Base-by-base conservation (phyloP, 345 rosid species). In the Acer campestre region DNA sequence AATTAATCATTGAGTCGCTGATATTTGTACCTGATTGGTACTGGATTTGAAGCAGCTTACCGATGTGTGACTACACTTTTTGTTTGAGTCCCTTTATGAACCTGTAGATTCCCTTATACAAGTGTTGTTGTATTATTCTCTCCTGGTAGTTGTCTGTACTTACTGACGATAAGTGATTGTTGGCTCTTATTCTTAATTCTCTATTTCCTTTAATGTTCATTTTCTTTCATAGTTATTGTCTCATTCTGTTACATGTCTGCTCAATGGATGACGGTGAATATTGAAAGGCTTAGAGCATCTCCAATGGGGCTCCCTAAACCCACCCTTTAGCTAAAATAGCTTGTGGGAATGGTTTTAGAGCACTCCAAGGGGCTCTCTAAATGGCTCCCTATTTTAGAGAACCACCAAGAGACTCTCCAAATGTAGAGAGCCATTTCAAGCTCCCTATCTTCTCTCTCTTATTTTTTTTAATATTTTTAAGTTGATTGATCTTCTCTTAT, bases 1-100 rank as follows among this genome's bases (percentile, higher is more conserved):
- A 3, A 16, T 48, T 17, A n/a, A 38, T 18, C 14, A 35, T 17
- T 13, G 13, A 38, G 40, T 72, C 53, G 40, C 12, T 58, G 53
- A 20, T 35, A 38, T 38, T 6, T 18, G 20, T 61, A 14, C 27
- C 42, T 73, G 59, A 40, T 59, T 56, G 51, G 23, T 14, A 38
- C 14, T 61, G 53, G 53, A 59, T 59, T 73, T 73, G 51, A 35
- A 42, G 38, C 55, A 70, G 62, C 25, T 56, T 71, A 10, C 9
- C 8, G 0, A 11, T 71, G 49, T 27, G 42, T 14, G 35, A 14
- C 20, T 46, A 20, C 16, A 18, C 40, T 29, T 23, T 70, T 51
- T 51, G 51, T 68, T 40, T 44, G 18, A 68, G 56, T n/a, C 8
- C 31, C n/a, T 56, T 49, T 16, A 2, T 48, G 65, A 56, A 56